phyloP scores from a whole-genome alignment of 2,329 filamentous ascomycete genomes.

The Xylaria hypoxylon region DNA sequence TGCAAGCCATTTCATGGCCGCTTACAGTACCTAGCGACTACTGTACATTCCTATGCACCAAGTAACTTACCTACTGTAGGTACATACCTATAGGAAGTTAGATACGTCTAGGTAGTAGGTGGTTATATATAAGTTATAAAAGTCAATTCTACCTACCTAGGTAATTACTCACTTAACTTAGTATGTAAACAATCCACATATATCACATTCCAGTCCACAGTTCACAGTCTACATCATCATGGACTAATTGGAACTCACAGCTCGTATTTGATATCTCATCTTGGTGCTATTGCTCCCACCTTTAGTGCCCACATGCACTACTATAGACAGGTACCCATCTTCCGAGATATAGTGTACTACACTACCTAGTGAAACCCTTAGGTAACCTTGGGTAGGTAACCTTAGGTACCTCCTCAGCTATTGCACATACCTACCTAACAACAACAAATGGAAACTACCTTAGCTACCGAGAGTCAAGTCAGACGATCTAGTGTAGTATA shows the following conservation, averaged over 20 bases:
- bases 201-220: background rate
- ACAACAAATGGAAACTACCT: no score
- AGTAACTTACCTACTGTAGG: background rate
- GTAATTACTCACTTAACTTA: no score
- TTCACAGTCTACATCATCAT: background rate
- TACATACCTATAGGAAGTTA: background rate
- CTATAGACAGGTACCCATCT: background rate
- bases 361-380: background rate
- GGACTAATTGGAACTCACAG: no score
- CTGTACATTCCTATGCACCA: background rate
- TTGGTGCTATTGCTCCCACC: background rate
- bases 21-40: no score
- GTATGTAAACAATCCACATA: background rate
- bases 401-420: background rate
- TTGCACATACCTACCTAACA: background rate
- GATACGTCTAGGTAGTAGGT: no score
- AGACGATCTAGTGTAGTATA: no score
- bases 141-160: background rate
- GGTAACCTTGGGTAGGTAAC: no score
- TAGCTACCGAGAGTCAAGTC: no score
- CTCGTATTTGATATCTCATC: background rate
- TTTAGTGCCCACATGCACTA: constrained; percentile 5
- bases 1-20: background rate
- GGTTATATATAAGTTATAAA: no score
- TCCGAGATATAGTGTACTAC: background rate